phyloP scores from a whole-genome alignment of 345 rosid genomes.

The Sonneratia alba region DNA sequence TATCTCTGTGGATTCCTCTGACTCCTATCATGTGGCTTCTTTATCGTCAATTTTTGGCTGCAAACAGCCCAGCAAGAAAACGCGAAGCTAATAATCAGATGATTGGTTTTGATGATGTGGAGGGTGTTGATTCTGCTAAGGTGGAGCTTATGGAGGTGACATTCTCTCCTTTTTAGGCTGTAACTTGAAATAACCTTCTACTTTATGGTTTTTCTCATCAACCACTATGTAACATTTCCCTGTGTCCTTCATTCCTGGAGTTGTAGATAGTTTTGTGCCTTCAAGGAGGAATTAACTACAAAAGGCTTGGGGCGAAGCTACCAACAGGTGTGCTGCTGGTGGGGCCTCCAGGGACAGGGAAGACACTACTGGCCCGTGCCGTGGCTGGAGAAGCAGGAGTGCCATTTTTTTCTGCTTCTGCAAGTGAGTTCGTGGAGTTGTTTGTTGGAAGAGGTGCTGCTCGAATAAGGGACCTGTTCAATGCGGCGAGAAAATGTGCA shows the following conservation, averaged over 20 bases:
- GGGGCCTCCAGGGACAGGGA: conserved; percentile 98
- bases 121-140: conserved; percentile 93
- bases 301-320: conserved; percentile 75
- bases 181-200: background rate
- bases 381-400: conserved; percentile 97
- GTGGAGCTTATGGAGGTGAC: conserved; percentile 84
- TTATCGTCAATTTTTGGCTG: conserved; percentile 82
- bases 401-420: conserved; percentile 88
- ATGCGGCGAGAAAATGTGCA: conserved; percentile 63
- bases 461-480: conserved; percentile 83
- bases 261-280: conserved; percentile 90
- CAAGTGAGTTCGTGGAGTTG: conserved; percentile 94
- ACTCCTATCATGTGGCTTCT: conserved; percentile 96
- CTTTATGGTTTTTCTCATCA: background rate
- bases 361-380: conserved; percentile 89
- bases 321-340: conserved; percentile 88
- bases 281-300: conserved; percentile 79
- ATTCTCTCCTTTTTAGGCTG: background rate
- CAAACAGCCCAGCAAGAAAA: conserved; percentile 75
- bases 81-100: conserved; percentile 46
- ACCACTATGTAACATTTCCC: conserved; percentile 13
- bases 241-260: background rate
- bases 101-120: conserved; percentile 81
- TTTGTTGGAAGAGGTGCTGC: conserved; percentile 99
- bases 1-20: conserved; percentile 80